These are phyloP conservation scores for Chrysoporthe deuterocubensis DNA, from an alignment of 2,329 filamentous ascomycete species.

Conservation along the genomic window DNA sequence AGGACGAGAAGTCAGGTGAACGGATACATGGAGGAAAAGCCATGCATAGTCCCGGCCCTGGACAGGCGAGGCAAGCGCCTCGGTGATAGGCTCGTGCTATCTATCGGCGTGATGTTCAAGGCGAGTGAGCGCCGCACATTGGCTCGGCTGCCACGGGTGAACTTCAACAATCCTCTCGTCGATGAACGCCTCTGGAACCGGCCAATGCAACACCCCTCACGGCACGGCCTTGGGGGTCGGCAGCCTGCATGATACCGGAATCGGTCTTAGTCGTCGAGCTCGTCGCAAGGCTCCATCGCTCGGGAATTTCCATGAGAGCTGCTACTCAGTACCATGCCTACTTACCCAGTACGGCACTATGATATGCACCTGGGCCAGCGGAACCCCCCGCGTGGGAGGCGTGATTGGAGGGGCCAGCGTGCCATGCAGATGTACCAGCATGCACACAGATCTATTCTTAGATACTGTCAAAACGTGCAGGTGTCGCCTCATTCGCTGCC, in stretches of 20 bases:
- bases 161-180: neutral
- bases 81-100: constrained; percentile 1
- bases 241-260: constrained; percentile 1
- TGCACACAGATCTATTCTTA: constrained; percentile 8
- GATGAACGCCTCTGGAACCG: neutral
- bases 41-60: neutral
- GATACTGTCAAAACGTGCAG: constrained; percentile 7
- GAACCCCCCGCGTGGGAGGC: neutral
- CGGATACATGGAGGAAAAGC: neutral
- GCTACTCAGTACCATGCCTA: no score
- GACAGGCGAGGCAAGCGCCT: neutral
- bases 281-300: neutral
- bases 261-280: neutral
- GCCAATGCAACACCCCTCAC: neutral
- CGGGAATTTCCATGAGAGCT: neutral
- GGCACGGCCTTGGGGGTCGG: neutral
- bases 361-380: neutral
- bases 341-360: neutral
- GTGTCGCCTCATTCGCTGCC: constrained; percentile 12
- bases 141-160: neutral
- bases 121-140: neutral
- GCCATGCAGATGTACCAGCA: constrained; percentile 7
- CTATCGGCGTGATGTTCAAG: neutral
- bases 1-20: neutral
- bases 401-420: constrained; percentile 15